Conservation (phyloP, 805 yeast species). For the Ogataea philodendri region DNA sequence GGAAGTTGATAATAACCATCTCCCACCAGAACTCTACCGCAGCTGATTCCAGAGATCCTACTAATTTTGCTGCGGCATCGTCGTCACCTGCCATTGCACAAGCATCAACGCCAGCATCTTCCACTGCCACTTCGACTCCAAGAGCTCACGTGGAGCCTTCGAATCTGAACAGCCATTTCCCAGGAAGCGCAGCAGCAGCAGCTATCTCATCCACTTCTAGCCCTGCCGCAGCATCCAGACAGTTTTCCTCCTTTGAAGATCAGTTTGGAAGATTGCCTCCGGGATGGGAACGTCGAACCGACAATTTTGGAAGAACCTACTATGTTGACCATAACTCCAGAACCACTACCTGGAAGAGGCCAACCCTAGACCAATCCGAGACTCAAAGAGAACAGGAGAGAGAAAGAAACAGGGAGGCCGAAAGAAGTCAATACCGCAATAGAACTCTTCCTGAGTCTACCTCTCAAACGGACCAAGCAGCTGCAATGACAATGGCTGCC, state of each 20-base stretch:
- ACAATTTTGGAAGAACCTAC: slow-evolving; percentile 94
- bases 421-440: slow-evolving; percentile 85
- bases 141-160: slow-evolving; percentile 15
- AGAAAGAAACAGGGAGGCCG: slow-evolving; percentile 74
- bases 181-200: slow-evolving; percentile 30
- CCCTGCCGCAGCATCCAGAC: slow-evolving; percentile 44
- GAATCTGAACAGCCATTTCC: slow-evolving; percentile 23
- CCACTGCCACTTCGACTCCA: slow-evolving; percentile 12
- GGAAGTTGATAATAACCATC: slow-evolving; percentile 78
- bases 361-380: slow-evolving; percentile 78
- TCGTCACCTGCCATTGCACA: slow-evolving; percentile 6
- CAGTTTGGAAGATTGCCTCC: slow-evolving; percentile 95
- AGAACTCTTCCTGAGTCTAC: slow-evolving; percentile 85
- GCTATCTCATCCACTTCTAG: slow-evolving; percentile 28
- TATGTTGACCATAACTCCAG: slow-evolving; percentile 97
- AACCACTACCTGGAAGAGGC: slow-evolving; percentile 99
- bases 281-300: slow-evolving; percentile 99
- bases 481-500: slow-evolving; percentile 54
- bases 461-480: slow-evolving; percentile 45
- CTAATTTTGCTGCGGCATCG: slow-evolving; percentile 30
- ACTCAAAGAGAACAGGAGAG: slow-evolving; percentile 60
- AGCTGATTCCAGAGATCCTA: slow-evolving; percentile 32
- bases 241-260: slow-evolving; percentile 92
- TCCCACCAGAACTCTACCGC: slow-evolving; percentile 41
- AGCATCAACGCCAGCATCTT: slow-evolving; percentile 5